Evolutionary conservation across 768 basidiomycete species (phyloP).

Genomic region (Phanerodontia chrysosporium): DNA sequence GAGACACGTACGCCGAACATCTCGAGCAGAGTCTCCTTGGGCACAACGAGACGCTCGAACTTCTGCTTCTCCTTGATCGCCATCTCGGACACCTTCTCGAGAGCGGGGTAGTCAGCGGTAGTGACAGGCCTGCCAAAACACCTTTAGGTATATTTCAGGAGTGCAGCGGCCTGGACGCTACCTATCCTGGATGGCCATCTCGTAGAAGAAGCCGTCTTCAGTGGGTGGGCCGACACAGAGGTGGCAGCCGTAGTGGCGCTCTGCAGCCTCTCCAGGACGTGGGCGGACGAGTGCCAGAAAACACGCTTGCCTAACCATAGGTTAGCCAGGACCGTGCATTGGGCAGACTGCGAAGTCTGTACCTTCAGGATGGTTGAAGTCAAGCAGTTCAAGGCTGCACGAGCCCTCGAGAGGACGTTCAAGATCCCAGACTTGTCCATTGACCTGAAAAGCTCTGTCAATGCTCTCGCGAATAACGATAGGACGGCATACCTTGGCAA

Average conservation of each 20-base stretch:
- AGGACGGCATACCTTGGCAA: slow-evolving; percentile 64
- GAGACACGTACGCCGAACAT: slow-evolving; percentile 83
- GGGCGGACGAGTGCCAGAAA: slow-evolving; percentile 99
- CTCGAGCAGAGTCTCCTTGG: slow-evolving; percentile 92
- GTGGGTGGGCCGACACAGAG: slow-evolving; percentile 96
- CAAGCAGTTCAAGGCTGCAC: slow-evolving; percentile 76
- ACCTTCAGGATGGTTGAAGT: slow-evolving; percentile 93
- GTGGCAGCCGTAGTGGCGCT: slow-evolving; percentile 95
- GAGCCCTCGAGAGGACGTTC: slow-evolving; percentile 89
- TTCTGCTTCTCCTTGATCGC: slow-evolving; percentile 96
- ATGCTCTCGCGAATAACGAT: no score
- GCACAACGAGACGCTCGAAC: slow-evolving; percentile 90
- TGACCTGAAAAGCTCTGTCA: slow-evolving; percentile 47
- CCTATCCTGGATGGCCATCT: slow-evolving; percentile 90
- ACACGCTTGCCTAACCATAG: slow-evolving; percentile 75
- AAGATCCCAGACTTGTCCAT: slow-evolving; percentile 89
- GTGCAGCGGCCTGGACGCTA: slow-evolving; percentile 21
- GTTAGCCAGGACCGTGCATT: background rate
- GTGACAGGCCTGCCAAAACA: slow-evolving; percentile 68
- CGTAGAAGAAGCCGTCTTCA: slow-evolving; percentile 98
- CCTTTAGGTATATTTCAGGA: no score
- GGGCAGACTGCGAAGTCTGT: no score
- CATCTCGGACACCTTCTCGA: slow-evolving; percentile 84
- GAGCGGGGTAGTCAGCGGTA: slow-evolving; percentile 76
- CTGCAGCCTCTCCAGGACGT: slow-evolving; percentile 97